These are phyloP conservation scores for Nemania serpens DNA, from an alignment of 2,329 filamentous ascomycete genomes.

Conservation along the genomic window DNA sequence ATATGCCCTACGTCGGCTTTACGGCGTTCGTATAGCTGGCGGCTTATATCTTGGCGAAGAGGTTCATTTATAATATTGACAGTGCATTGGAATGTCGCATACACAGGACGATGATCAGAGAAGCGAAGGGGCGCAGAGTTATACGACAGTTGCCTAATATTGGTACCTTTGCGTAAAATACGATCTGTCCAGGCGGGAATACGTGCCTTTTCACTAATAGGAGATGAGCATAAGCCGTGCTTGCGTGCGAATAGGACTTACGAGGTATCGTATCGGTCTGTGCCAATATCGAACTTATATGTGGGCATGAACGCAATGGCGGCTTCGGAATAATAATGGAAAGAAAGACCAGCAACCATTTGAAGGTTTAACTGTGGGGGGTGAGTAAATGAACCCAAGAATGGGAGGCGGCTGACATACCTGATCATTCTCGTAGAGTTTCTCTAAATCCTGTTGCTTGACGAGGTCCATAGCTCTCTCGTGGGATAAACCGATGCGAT, in stretches of 20 bases:
- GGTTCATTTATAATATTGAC: constrained; percentile 81
- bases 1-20: constrained; percentile 68
- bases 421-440: constrained; percentile 90
- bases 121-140: constrained; percentile 81
- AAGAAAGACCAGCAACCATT: constrained; percentile 90
- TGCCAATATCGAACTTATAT: constrained; percentile 92
- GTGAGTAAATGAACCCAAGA: constrained; percentile 22
- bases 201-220: constrained; percentile 78
- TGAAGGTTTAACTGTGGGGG: constrained; percentile 77
- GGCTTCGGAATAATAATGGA: constrained; percentile 90
- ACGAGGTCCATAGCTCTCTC: constrained; percentile 79
- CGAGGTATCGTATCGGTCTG: constrained; percentile 90
- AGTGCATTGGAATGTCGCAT: constrained; percentile 82
- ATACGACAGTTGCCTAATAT: constrained; percentile 82
- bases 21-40: constrained; percentile 73
- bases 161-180: constrained; percentile 82
- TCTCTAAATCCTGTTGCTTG: constrained; percentile 72
- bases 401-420: constrained; percentile 45
- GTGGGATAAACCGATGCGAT: constrained; percentile 84
- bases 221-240: constrained; percentile 38
- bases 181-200: constrained; percentile 98
- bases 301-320: constrained; percentile 88
- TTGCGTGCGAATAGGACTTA: constrained; percentile 49
- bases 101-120: constrained; percentile 96
- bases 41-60: constrained; percentile 72